Evolutionary conservation across 768 basidiomycete species (phyloP), one percentile per base, ranked within the genome.

Genomic region (Boletus rubroflammeus): DNA sequence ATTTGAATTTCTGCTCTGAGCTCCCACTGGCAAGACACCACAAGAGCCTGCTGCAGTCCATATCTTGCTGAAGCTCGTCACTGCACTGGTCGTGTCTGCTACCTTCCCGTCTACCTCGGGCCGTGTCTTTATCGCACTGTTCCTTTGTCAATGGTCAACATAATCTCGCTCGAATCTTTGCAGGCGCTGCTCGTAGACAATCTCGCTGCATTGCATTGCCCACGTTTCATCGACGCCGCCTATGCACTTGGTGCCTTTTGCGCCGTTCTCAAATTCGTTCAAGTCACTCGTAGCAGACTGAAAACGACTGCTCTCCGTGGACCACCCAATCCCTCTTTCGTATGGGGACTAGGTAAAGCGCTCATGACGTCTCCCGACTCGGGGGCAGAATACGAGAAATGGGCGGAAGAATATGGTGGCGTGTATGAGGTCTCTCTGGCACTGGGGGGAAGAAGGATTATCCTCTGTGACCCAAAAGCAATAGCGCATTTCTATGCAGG

Each of bases 381-480:
- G 3, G 75, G 71, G 0, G 40, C 54, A 1, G 25, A 80, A 6
- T 76, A 72, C 55, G 80, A 81, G 52, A 51, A 67, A 6, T 84
- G 82, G 83, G 72, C 71, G 1, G 62, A 61, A 6, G 62, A 76
- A 42, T 81, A 81, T 28, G 83, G 83, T 6, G 59, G 74, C 2
- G 78, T 73, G 0, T 84, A 69, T 55, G 48, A 66, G 17, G 52
- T 81, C 17, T 73, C 80, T 0, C 58, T 59, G 1, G 57, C 66
- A 1, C 55, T 81, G 9, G 77, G 76, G 0, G 59, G 68, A 0
- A 64, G 49, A 7, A 58, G 57, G 6, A 60, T 81, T 28, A 59
- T 78, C 4, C 62, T 80, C 5, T 70, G 72, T 46, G 81, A 81
- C 50, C 76, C 78, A 0, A 81, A 76, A 61, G 81, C 83, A 0